These are phyloP conservation scores for Cenchrus fungigraminus DNA, from an alignment of 176 grass and related monocot species.

Conservation along the genomic window DNA sequence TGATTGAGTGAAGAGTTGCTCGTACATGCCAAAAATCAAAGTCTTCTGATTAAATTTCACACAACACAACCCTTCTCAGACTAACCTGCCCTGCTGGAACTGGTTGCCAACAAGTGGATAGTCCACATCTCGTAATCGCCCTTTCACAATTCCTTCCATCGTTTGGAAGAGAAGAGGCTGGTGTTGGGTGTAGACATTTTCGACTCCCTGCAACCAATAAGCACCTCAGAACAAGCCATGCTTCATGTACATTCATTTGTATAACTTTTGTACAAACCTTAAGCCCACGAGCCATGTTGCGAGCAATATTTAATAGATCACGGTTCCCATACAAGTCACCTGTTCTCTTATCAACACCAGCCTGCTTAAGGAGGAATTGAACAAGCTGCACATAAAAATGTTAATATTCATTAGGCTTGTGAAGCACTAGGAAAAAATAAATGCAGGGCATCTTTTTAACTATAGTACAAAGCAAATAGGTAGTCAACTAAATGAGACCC, in stretches of 20 bases:
- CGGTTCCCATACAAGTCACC: slow-evolving; percentile 93
- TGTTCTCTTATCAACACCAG: slow-evolving; percentile 93
- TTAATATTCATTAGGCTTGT: slow-evolving; percentile 22
- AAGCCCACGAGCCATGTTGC: slow-evolving; percentile 96
- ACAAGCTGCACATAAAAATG: slow-evolving; percentile 76
- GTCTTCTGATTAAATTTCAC: slow-evolving; percentile 24
- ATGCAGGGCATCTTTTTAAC: neutral
- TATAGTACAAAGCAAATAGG: slow-evolving; percentile 10
- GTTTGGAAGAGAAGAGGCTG: slow-evolving; percentile 95
- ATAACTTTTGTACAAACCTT: slow-evolving; percentile 66
- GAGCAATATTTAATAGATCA: slow-evolving; percentile 97
- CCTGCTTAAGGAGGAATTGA: slow-evolving; percentile 95
- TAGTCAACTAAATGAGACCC: neutral
- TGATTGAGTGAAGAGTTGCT: neutral
- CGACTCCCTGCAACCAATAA: slow-evolving; percentile 76
- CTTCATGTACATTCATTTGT: slow-evolving; percentile 30
- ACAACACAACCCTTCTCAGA: neutral
- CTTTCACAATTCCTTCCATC: slow-evolving; percentile 96
- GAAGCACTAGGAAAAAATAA: slow-evolving; percentile 10
- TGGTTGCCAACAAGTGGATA: slow-evolving; percentile 96
- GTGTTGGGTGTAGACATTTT: slow-evolving; percentile 98
- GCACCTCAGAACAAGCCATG: slow-evolving; percentile 15
- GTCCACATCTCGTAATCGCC: slow-evolving; percentile 83
- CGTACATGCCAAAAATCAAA: neutral
- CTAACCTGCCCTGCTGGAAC: slow-evolving; percentile 95